These are phyloP conservation scores for Leptographium radiaticola DNA, from an alignment of 2,329 filamentous ascomycete species.

Conservation along the genomic window DNA sequence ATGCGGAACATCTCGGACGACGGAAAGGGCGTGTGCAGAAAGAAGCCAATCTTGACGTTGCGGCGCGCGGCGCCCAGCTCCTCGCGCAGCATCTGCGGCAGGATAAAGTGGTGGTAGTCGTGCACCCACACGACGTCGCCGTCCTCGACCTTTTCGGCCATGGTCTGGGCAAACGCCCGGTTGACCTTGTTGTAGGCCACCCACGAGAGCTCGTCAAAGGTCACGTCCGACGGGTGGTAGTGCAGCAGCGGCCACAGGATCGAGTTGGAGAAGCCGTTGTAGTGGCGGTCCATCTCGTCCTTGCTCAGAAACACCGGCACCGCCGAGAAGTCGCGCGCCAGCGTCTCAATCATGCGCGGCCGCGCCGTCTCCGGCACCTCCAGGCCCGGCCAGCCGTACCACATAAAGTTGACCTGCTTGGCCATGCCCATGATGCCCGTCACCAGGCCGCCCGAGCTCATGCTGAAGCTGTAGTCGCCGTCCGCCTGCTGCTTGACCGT, in stretches of 20 bases:
- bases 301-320: constrained; percentile 89
- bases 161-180: constrained; percentile 75
- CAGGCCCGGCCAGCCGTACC: constrained; percentile 96
- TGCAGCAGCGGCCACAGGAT: constrained; percentile 98
- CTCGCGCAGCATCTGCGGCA: constrained; percentile 88
- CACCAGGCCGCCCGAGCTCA: constrained; percentile 93
- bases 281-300: constrained; percentile 85
- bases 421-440: constrained; percentile 83
- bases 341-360: constrained; percentile 55
- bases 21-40: constrained; percentile 93
- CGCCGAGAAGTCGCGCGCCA: constrained; percentile 80
- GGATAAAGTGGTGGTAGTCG: constrained; percentile 95
- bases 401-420: constrained; percentile 89
- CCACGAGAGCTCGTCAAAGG: constrained; percentile 93
- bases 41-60: constrained; percentile 97
- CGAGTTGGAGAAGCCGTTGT: constrained; percentile 96
- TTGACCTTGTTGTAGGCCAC: constrained; percentile 88
- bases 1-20: constrained; percentile 96
- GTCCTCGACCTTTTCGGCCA: constrained; percentile 78
- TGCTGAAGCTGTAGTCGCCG: constrained; percentile 84
- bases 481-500: constrained; percentile 91
- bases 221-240: constrained; percentile 97
- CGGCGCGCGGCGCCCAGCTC: constrained; percentile 70
- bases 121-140: constrained; percentile 97
- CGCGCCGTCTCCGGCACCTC: constrained; percentile 82